Base-by-base conservation (phyloP, 352 stramenopile genomes). In the Phytophthora chlamydospora region DNA sequence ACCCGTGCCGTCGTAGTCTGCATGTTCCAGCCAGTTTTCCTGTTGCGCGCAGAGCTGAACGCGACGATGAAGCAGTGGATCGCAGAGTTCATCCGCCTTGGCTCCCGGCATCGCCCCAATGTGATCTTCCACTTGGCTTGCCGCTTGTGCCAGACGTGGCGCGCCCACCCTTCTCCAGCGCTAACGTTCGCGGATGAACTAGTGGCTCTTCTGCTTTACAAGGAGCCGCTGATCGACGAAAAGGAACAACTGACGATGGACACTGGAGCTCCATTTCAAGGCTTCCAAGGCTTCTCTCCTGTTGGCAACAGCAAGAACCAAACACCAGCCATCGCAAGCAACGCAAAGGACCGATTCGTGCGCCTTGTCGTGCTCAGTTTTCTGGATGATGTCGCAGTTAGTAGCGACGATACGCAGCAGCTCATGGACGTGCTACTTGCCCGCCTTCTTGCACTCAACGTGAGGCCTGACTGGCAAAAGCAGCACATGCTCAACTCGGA, bases 401-500 rank as follows among this genome's bases (percentile, higher is more conserved):
- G 82, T 36, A 52, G 19, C 0, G 59, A 27, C n/a, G 40, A 45
- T 13, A 72, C 68, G 0, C 64, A 75, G 16, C 27, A 59, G 17
- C 66, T 89, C 4, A 66, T 88, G 55, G 43, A 80, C 24, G 39
- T 49, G 2, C 47, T 91, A 4, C 48, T 88, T n/a, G 27, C 54
- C 24, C 55, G 38, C 14, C 54, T 92, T 14, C 40, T 95, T 9
- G 48, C 62, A 40, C 71, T 85, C n/a, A 85, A 91, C 21, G 62
- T 79, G 39, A 78, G 63, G 5, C 73, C 76, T 3, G 86, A 93
- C 17, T 85, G 72, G 72, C 61, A 79, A n/a, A 90, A 85, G 70
- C 83, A 88, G 54, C 83, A 93, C 53, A 95, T 95, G 86, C 64
- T 93, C 34, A 89, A 93, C 69, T 93, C 83, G 49, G 80, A 93